Evolutionary conservation across 2,329 filamentous ascomycete species (phyloP), one percentile per base, ranked within the genome.

Genomic region (Aspergillus candidus): DNA sequence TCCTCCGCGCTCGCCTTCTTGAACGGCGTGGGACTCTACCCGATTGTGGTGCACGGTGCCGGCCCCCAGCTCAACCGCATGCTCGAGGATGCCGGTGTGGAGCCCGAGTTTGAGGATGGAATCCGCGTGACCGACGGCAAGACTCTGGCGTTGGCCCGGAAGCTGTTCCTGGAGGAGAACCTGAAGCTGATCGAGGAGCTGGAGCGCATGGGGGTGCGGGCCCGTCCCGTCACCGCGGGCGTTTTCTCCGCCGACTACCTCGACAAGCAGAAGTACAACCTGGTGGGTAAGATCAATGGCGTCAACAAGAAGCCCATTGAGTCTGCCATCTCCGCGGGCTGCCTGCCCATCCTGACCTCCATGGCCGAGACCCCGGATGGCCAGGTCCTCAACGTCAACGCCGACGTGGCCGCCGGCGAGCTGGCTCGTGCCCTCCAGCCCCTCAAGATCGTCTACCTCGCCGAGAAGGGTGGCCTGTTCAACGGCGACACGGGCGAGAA

Each of bases 401-500:
- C 93, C 31, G 93, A 98, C 68, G 91, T 96, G 49, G 91, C 91
- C 31, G 93, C 93, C 27, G 90, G 90, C 53, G 91, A 96, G 72
- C 76, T 98, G 49, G 91, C 93, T 17, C 83, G 88, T 48, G 82
- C 86, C 44, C 75, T 98, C 42, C 84, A 97, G 69, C 93, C 93
- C 18, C 74, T 97, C 59, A 98, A 98, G 80, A 91, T 97, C 49
- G 90, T 98, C 48, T 98, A 96, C 66, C 77, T 97, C n/a, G 94
- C 89, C 4, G 93, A 98, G 73, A 97, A 97, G 77, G 93, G 93
- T 39, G 93, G 91, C 6, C 73, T 98, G 30, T 94, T 95, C 71
- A 88, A 97, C 63, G 90, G 89, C 47, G 87, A 94, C 52, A 87
- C 84, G n/a, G 86, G 85, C 47, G 84, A 91, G 74, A 94, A 95